These are phyloP conservation scores for Aphanomyces cochlioides DNA, from an alignment of 352 stramenopile genomes.

Conservation along the genomic window DNA sequence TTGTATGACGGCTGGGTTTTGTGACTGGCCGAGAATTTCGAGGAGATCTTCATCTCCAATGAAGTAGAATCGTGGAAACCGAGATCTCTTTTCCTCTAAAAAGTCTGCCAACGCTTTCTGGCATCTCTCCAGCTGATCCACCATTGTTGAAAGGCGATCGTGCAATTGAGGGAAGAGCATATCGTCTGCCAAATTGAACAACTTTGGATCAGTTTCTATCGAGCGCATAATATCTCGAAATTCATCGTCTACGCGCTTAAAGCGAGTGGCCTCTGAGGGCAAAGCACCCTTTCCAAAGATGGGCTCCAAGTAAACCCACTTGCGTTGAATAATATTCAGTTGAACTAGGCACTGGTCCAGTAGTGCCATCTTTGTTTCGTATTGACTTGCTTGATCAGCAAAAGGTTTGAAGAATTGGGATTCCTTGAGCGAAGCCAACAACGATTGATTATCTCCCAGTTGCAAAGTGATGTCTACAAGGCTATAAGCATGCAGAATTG, in stretches of 20 bases:
- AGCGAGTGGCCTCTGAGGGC: slow-evolving; percentile 86
- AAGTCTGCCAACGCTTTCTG: slow-evolving; percentile 94
- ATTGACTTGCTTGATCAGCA: slow-evolving; percentile 83
- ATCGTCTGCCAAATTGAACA: slow-evolving; percentile 92
- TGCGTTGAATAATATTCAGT: slow-evolving; percentile 91
- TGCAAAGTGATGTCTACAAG: slow-evolving; percentile 84
- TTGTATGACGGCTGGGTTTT: slow-evolving; percentile 92
- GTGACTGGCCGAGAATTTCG: slow-evolving; percentile 92
- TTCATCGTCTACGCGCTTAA: slow-evolving; percentile 90
- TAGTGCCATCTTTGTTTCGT: slow-evolving; percentile 87
- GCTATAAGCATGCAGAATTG: background rate
- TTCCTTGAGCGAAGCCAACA: slow-evolving; percentile 93
- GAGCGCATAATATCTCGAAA: slow-evolving; percentile 92
- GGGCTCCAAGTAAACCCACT: slow-evolving; percentile 96
- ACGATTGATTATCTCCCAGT: slow-evolving; percentile 93
- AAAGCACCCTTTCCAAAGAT: slow-evolving; percentile 94
- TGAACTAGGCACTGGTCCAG: slow-evolving; percentile 78
- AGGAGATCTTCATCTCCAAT: slow-evolving; percentile 95
- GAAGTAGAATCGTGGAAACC: slow-evolving; percentile 96
- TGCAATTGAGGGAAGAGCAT: slow-evolving; percentile 85
- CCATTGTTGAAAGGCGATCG: slow-evolving; percentile 75
- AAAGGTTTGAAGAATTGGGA: slow-evolving; percentile 96
- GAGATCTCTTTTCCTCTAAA: slow-evolving; percentile 90
- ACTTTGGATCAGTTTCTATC: slow-evolving; percentile 83
- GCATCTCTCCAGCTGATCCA: slow-evolving; percentile 92